Base-by-base conservation (phyloP, 441 rosid genomes). In the Syzygium syzygioides region DNA sequence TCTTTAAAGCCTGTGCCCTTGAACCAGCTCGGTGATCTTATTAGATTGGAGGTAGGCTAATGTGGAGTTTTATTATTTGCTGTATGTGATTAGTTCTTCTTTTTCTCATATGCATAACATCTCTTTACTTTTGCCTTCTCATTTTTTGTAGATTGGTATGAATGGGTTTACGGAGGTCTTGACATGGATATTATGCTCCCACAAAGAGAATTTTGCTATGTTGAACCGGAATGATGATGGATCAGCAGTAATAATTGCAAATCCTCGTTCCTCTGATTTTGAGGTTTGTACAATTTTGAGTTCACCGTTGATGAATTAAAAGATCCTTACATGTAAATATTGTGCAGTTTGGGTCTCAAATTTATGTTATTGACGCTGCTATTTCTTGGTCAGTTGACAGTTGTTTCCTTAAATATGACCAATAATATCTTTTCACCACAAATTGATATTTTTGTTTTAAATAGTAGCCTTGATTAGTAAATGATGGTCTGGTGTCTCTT, bases 181-280 rank as follows among this genome's bases (percentile, higher is more conserved):
- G 92, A 96, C 96, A 5, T 98, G 96, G 96, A 91, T 96, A 90
- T 93, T 98, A 84, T 95, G 98, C 90, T 94, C 99, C 50, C 88
- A 90, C 90, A 94, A 94, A 88, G 99, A 98, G 90, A 94, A 93
- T 89, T 96, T 95, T 91, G 90, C 86, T 54, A 91, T 96, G 97
- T 90, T 97, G 90, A 97, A 97, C 86, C 93, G 93, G 55, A 87
- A 92, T 86, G 98, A 95, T 93, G 97, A 94, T 89, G 89, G 92
- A 85, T 90, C 95, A 26, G 95, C 96, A 26, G 98, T 93, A 50
- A 93, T 95, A 48, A 90, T 96, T 91, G 98, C 92, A 84, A 98
- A 98, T 89, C 99, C 99, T 34, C 97, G 99, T 32, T 93, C 96
- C 45, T 92, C 98, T 89, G 99, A 98, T 94, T 98, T 95, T 92